Percentiles rank a stretch among this genome's conserved stretches.
phyloP scores from a whole-genome alignment of 495 filamentous ascomycete species.

The Letharia columbiana region DNA sequence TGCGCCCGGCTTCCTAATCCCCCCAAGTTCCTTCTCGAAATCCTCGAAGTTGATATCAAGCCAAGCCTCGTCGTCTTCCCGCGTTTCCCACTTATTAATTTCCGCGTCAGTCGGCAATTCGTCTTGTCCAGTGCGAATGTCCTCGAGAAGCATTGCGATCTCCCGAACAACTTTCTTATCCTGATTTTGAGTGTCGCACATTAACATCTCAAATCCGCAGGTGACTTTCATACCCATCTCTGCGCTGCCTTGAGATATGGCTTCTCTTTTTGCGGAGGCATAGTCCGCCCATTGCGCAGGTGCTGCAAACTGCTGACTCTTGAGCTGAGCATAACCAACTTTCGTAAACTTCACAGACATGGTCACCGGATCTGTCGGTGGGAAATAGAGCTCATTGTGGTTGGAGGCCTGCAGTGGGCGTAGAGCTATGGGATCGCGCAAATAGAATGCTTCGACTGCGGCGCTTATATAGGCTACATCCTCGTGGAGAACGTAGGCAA shows the following conservation, averaged over 20 bases:
- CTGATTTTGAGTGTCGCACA: slow-evolving; percentile 53
- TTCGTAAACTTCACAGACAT: slow-evolving; percentile 74
- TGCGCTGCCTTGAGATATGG: slow-evolving; percentile 37
- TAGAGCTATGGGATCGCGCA: slow-evolving; percentile 74
- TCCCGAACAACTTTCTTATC: slow-evolving; percentile 60
- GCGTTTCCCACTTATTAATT: slow-evolving; percentile 57
- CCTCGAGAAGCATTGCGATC: slow-evolving; percentile 64
- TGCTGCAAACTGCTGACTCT: slow-evolving; percentile 71
- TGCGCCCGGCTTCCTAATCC: slow-evolving; percentile 30
- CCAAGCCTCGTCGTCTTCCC: slow-evolving; percentile 82
- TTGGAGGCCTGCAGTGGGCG: slow-evolving; percentile 53
- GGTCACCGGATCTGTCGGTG: slow-evolving; percentile 68
- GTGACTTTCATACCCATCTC: slow-evolving; percentile 85
- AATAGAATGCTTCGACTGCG: slow-evolving; percentile 85
- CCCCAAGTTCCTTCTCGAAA: slow-evolving; percentile 69
- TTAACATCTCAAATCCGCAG: slow-evolving; percentile 85
- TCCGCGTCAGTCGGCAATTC: slow-evolving; percentile 63
- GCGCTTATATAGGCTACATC: slow-evolving; percentile 67
- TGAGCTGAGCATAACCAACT: slow-evolving; percentile 83
- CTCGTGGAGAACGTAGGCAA: slow-evolving; percentile 71
- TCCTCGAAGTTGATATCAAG: slow-evolving; percentile 84
- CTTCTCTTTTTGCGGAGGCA: slow-evolving; percentile 32
- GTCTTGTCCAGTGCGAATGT: slow-evolving; percentile 53
- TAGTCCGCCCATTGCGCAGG: slow-evolving; percentile 53
- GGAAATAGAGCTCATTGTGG: slow-evolving; percentile 46